Evolutionary conservation across 1,284 basidiomycete species (phyloP), one percentile per base, ranked within the genome.

Genomic region (Wolfiporia cocos): DNA sequence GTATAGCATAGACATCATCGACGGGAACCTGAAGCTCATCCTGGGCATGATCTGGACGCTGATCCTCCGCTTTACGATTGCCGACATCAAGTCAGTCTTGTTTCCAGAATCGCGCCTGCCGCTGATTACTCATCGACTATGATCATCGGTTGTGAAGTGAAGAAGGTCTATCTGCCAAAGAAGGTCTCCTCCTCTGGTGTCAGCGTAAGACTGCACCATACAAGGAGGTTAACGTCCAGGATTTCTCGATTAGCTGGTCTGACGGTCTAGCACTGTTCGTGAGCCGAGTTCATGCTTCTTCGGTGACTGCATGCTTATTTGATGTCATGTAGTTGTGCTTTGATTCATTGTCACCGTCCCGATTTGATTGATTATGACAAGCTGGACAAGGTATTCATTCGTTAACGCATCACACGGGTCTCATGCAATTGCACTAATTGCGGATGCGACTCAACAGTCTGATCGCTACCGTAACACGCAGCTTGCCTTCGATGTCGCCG

Each of bases 11-110:
- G 94, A 99, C 62, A 97, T 98, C 59, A 93, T 98, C 46, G 95
- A 99, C 61, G 94, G 94, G 21, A 97, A 97, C 62, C 66, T 95
- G 48, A 99, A 99, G 65, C 86, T 99, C 43, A 97, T 96, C 41
- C 77, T 99, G 14, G 95, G 95, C 26, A 94, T 98, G 90, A 98
- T 99, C 54, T 99, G 95, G 95, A 96, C 92, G 0, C 76, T 99
- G 30, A 95, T 99, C 59, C 75, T 96, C 24, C 84, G 93, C 3
- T 99, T 98, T 64, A 96, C 94, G 19, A 98, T 99, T 52, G 93
- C 95, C 14, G 93, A 95, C 57, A 98, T 99, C 68, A 95, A 83
- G 91, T 92, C 55, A 47, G 80, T 67, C 34, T 10, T 52, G 19
- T 4, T 23, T 4, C 17, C 22, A 32, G 21, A n/a, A n/a, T n/a